Percentiles rank a stretch among this genome's conserved stretches.
Conservation (phyloP, 768 basidiomycete genomes). For the Russula griseocarnosa region DNA sequence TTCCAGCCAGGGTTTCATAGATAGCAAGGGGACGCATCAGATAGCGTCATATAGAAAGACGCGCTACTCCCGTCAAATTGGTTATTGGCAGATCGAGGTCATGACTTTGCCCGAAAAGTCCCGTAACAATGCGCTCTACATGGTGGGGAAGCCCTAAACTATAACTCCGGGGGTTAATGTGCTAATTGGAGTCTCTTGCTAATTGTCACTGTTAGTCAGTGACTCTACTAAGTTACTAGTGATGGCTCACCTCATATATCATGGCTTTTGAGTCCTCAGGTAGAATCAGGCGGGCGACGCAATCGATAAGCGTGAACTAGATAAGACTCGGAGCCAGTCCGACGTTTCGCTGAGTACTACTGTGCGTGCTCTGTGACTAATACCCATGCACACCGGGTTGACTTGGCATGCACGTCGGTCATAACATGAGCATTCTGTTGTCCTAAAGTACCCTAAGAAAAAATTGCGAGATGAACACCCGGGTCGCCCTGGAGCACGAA, state of each 20-base stretch:
- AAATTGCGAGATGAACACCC: not conserved
- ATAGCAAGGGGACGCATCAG: not conserved
- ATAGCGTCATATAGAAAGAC: not conserved
- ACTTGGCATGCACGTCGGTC: not conserved
- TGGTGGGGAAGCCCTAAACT: not conserved
- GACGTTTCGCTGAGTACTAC: not conserved
- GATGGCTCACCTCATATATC: not conserved
- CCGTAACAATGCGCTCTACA: too few relatives aligned
- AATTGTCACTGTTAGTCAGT: not conserved
- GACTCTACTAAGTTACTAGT: not conserved
- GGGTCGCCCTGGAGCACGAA: not conserved
- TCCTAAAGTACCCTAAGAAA: not conserved
- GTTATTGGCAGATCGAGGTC: not conserved
- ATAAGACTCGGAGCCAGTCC: not conserved
- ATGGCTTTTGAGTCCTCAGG: not conserved
- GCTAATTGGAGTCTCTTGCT: not conserved
- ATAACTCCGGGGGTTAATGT: not conserved
- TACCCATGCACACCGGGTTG: not conserved
- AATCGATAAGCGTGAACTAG: not conserved
- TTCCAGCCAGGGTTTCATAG: not conserved
- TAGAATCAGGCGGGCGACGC: not conserved
- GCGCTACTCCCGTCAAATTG: not conserved
- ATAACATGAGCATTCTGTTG: not conserved
- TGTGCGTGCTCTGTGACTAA: not conserved
- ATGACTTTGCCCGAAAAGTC: not conserved